Percentiles rank a stretch among this genome's conserved stretches.
phyloP scores from a whole-genome alignment of 1,284 basidiomycete genomes.

The Ganoderma leucocontextum region DNA sequence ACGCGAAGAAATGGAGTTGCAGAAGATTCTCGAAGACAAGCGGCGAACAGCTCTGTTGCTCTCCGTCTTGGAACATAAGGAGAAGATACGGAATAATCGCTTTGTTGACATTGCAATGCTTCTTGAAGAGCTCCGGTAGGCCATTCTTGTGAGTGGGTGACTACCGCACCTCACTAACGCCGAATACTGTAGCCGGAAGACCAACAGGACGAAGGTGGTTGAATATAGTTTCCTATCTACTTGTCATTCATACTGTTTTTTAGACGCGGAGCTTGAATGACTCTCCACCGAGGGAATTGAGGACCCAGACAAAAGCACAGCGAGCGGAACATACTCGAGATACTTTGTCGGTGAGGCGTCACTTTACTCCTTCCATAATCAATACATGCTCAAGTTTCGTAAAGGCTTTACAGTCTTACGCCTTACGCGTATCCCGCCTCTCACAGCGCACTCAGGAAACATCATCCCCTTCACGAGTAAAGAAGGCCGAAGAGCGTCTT shows the following conservation, averaged over 20 bases:
- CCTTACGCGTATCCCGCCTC: slow-evolving; percentile 21
- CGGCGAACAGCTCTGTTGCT: slow-evolving; percentile 21
- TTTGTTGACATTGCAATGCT: slow-evolving; percentile 22
- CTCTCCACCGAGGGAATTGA: neutral
- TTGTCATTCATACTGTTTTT: neutral
- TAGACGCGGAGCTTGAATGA: neutral
- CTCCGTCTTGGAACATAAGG: slow-evolving; percentile 31
- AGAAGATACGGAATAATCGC: slow-evolving; percentile 24
- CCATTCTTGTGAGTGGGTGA: neutral
- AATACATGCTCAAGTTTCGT: neutral
- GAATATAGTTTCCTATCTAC: neutral
- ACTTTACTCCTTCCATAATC: neutral
- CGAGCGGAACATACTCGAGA: slow-evolving; percentile 29
- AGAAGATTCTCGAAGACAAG: slow-evolving; percentile 22
- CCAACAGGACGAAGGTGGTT: neutral
- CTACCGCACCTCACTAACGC: neutral
- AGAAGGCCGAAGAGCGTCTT: slow-evolving; percentile 20
- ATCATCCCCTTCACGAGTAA: neutral
- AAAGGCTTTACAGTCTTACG: slow-evolving; percentile 31
- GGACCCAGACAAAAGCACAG: neutral
- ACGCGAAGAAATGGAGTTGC: slow-evolving; percentile 16
- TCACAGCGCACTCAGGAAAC: slow-evolving; percentile 3
- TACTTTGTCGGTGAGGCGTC: slow-evolving; percentile 22
- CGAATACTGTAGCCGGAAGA: neutral
- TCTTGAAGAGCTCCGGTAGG: slow-evolving; percentile 23